A percentile compares a stretch with the other conserved stretches of the same genome.
phyloP scores from a whole-genome alignment of 768 basidiomycete species.

The Coprinopsis strossmayeri region DNA sequence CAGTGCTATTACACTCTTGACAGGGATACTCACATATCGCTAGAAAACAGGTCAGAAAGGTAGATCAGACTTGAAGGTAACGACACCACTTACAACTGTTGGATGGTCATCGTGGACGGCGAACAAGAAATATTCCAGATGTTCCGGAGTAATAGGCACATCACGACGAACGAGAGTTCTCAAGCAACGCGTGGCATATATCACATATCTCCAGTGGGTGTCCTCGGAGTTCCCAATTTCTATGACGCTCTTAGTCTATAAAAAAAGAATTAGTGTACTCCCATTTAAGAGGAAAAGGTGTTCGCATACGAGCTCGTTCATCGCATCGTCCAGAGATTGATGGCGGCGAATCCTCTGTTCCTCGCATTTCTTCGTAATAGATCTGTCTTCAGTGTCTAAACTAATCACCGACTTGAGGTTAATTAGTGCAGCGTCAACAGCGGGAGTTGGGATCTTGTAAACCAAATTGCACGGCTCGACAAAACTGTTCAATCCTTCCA shows the following conservation, averaged over 20 bases:
- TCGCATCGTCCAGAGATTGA: slow-evolving; percentile 32
- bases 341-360: slow-evolving; percentile 41
- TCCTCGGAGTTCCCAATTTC: slow-evolving; percentile 50
- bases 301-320: slow-evolving; percentile 36
- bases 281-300: neutral
- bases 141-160: slow-evolving; percentile 37
- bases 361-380: slow-evolving; percentile 33
- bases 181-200: slow-evolving; percentile 62
- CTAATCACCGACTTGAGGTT: slow-evolving; percentile 32
- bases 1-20: neutral
- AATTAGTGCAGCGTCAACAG: slow-evolving; percentile 29
- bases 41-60: slow-evolving; percentile 16
- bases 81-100: slow-evolving; percentile 43
- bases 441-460: slow-evolving; percentile 42
- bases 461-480: slow-evolving; percentile 54
- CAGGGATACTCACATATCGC: slow-evolving; percentile 48
- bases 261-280: neutral
- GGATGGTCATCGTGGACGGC: slow-evolving; percentile 58
- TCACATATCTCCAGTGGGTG: slow-evolving; percentile 79
- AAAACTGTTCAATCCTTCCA: slow-evolving; percentile 50
- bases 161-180: slow-evolving; percentile 68
- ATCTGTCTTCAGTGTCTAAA: slow-evolving; percentile 25
- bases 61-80: neutral
- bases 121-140: slow-evolving; percentile 54
- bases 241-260: slow-evolving; percentile 30